Conservation (phyloP, 371 early-diverging fungal genomes). For the Conidiobolus incongruus region DNA sequence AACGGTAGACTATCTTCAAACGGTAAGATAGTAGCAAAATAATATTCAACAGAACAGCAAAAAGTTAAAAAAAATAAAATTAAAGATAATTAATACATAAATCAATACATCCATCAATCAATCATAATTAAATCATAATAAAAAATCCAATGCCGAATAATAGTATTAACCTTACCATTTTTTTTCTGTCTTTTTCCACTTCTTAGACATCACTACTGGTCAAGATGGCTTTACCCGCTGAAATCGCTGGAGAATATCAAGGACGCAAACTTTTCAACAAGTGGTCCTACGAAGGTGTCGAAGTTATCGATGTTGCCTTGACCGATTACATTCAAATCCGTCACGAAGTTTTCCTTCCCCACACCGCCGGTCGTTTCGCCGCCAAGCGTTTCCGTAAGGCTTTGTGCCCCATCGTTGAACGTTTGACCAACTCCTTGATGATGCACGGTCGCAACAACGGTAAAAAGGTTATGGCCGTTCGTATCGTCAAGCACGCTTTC, state of each 20-base stretch:
- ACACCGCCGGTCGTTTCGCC: slow-evolving; percentile 97
- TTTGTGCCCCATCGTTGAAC: slow-evolving; percentile 97
- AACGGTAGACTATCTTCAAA: too few species aligned
- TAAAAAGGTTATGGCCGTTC: slow-evolving; percentile 98
- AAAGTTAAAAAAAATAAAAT: too few species aligned
- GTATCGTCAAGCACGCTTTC: slow-evolving; percentile 98
- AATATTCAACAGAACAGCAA: too few species aligned
- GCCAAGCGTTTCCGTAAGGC: slow-evolving; percentile 96
- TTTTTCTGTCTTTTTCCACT: too few species aligned
- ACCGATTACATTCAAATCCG: slow-evolving; percentile 89
- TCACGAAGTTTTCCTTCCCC: slow-evolving; percentile 89
- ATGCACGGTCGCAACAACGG: slow-evolving; percentile 99
- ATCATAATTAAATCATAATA: too few species aligned
- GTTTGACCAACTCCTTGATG: slow-evolving; percentile 99
- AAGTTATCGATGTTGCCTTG: slow-evolving; percentile 87
- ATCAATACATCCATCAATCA: too few species aligned
- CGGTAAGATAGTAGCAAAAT: too few species aligned
- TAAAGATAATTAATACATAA: too few species aligned
- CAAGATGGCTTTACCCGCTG: slow-evolving; percentile 8
- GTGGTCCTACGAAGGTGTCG: slow-evolving; percentile 89
- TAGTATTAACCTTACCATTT: too few species aligned
- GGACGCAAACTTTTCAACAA: slow-evolving; percentile 66
- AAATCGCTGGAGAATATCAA: slow-evolving; percentile 5
- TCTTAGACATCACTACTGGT: too few species aligned
- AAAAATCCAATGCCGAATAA: too few species aligned